A percentile compares a stretch with the other conserved stretches of the same genome.
Evolutionary conservation across 352 stramenopile genomes (phyloP).

Genomic region (Globisporangium megalacanthum): DNA sequence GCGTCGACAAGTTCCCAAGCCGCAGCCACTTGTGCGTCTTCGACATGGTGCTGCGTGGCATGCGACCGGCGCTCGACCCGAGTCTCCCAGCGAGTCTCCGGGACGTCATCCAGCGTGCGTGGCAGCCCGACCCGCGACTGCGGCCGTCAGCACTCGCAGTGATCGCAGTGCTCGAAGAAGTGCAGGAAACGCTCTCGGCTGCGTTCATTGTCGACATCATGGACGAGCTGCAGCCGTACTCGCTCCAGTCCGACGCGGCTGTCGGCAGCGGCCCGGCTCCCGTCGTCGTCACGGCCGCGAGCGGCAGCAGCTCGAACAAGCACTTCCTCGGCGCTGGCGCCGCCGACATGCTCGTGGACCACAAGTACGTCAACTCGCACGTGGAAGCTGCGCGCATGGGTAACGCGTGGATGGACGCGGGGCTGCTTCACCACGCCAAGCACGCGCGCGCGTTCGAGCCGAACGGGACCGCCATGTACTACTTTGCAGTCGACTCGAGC

Average conservation of each 20-base stretch:
- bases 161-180: conserved; percentile 30
- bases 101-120: conserved; percentile 37
- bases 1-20: conserved; percentile 24
- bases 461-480: too few relatives aligned
- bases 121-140: conserved; percentile 27
- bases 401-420: conserved; percentile 28
- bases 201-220: conserved; percentile 20
- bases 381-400: conserved; percentile 41
- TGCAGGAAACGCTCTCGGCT: conserved; percentile 41
- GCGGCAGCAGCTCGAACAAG: not conserved
- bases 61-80: conserved; percentile 24
- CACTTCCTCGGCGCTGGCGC: conserved; percentile 14
- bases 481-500: conserved; percentile 8
- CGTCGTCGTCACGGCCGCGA: not conserved
- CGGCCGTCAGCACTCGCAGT: conserved; percentile 37
- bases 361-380: conserved; percentile 28
- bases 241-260: not conserved
- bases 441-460: conserved; percentile 12
- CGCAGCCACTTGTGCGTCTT: conserved; percentile 36
- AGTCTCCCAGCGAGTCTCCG: conserved; percentile 26
- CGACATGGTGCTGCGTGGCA: conserved; percentile 30
- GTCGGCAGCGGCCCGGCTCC: not conserved
- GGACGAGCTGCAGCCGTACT: conserved; percentile 17
- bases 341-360: conserved; percentile 31
- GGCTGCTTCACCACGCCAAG: conserved; percentile 21